These are phyloP conservation scores for Naumovozyma castellii DNA, from an alignment of 805 yeast genomes.

Conservation along the genomic window DNA sequence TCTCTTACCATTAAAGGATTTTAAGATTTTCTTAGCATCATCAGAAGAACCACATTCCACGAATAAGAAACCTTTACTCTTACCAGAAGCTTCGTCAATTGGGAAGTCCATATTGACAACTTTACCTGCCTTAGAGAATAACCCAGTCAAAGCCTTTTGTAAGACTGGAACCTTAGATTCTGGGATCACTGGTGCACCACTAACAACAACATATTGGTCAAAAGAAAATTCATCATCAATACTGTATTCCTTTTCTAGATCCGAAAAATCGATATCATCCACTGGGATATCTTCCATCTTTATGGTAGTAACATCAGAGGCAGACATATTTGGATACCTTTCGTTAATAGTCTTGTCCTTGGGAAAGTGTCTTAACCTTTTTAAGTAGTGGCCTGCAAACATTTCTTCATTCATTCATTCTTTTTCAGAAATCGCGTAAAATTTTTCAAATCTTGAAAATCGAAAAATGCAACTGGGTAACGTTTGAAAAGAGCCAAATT, in stretches of 20 bases:
- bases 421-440: no score
- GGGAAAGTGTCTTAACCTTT: no score
- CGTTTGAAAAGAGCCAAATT: no score
- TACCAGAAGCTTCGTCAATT: conserved; percentile 51
- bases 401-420: no score
- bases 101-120: conserved; percentile 79
- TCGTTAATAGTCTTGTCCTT: neutral
- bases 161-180: conserved; percentile 76
- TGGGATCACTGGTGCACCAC: conserved; percentile 94
- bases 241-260: conserved; percentile 67
- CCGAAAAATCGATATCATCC: conserved; percentile 71
- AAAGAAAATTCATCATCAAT: conserved; percentile 53
- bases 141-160: conserved; percentile 74
- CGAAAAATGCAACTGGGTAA: no score
- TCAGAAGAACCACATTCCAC: conserved; percentile 65
- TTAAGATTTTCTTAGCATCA: conserved; percentile 70
- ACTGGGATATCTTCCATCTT: conserved; percentile 40
- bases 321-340: conserved; percentile 12
- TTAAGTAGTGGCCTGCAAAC: no score
- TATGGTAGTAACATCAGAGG: conserved; percentile 26
- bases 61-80: conserved; percentile 78
- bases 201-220: conserved; percentile 75
- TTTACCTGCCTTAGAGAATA: conserved; percentile 69
- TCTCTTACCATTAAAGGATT: conserved; percentile 75
- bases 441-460: no score